Conservation (phyloP, 2,329 filamentous ascomycete genomes). For the Cryphonectria parasitica region DNA sequence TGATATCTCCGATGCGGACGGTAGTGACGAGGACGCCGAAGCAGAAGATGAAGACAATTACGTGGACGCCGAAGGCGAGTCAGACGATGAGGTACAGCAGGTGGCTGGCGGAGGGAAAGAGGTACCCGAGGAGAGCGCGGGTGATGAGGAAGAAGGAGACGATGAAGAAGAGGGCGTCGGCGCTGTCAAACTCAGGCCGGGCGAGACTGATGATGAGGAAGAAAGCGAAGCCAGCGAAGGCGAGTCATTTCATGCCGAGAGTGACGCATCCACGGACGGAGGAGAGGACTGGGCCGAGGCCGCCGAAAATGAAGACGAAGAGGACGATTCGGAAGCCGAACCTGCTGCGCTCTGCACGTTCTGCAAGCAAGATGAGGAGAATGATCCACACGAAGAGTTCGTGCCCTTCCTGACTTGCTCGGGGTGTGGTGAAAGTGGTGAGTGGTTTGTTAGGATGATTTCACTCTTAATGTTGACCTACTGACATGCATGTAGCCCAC, state of each 20-base stretch:
- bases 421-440: conserved; percentile 82
- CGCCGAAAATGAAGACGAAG: conserved; percentile 50
- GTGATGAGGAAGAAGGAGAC: conserved; percentile 38
- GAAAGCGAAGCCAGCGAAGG: conserved; percentile 41
- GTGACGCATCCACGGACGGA: conserved; percentile 43
- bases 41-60: conserved; percentile 31
- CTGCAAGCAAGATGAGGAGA: conserved; percentile 80
- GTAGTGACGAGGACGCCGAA: conserved; percentile 32
- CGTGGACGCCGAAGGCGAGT: conserved; percentile 39
- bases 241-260: conserved; percentile 44
- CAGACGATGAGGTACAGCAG: conserved; percentile 33
- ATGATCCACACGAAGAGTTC: conserved; percentile 80
- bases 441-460: conserved; percentile 42
- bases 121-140: conserved; percentile 30
- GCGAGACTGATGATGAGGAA: conserved; percentile 52
- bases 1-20: conserved; percentile 28
- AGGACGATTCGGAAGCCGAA: conserved; percentile 61
- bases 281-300: conserved; percentile 61
- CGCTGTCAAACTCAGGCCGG: conserved; percentile 60
- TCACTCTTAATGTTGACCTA: not conserved
- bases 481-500: conserved; percentile 71
- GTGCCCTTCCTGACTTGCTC: conserved; percentile 78
- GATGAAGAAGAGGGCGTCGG: conserved; percentile 60
- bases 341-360: conserved; percentile 65
- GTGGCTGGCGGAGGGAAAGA: conserved; percentile 28